A percentile compares a stretch with the other conserved stretches of the same genome.
Evolutionary conservation across 352 stramenopile species (phyloP).

Genomic region (Paralagenidium karlingii): DNA sequence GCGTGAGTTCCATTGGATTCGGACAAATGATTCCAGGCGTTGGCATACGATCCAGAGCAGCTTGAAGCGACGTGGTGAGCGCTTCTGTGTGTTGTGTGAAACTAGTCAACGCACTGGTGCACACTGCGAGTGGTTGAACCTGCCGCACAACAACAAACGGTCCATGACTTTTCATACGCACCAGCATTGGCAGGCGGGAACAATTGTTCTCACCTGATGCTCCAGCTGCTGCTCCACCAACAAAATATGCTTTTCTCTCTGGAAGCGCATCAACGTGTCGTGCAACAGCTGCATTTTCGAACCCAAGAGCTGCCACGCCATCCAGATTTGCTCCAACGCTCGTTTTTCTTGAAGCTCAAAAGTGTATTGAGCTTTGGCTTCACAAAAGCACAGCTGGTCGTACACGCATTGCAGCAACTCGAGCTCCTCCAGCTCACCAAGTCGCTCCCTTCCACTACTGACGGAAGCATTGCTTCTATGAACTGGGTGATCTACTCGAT

Average conservation of each 20-base stretch:
- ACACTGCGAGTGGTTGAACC: neutral
- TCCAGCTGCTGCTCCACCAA: slow-evolving; percentile 12
- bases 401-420: slow-evolving; percentile 36
- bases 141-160: neutral
- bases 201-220: no score
- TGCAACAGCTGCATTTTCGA: slow-evolving; percentile 41
- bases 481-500: neutral
- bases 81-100: slow-evolving; percentile 9
- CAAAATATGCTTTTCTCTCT: slow-evolving; percentile 17
- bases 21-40: slow-evolving; percentile 13
- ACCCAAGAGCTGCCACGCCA: slow-evolving; percentile 21
- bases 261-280: slow-evolving; percentile 19
- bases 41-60: slow-evolving; percentile 20
- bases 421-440: slow-evolving; percentile 18
- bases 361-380: slow-evolving; percentile 18
- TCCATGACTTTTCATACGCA: neutral
- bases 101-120: slow-evolving; percentile 5
- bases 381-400: slow-evolving; percentile 30
- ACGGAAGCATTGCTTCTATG: neutral
- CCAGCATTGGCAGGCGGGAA: no score
- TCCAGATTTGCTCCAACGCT: slow-evolving; percentile 36
- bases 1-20: slow-evolving; percentile 15
- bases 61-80: slow-evolving; percentile 10
- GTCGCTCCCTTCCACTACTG: neutral
- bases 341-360: slow-evolving; percentile 31